phyloP scores from a whole-genome alignment of 2,329 filamentous ascomycete genomes.

The Dactylonectria macrodidyma region DNA sequence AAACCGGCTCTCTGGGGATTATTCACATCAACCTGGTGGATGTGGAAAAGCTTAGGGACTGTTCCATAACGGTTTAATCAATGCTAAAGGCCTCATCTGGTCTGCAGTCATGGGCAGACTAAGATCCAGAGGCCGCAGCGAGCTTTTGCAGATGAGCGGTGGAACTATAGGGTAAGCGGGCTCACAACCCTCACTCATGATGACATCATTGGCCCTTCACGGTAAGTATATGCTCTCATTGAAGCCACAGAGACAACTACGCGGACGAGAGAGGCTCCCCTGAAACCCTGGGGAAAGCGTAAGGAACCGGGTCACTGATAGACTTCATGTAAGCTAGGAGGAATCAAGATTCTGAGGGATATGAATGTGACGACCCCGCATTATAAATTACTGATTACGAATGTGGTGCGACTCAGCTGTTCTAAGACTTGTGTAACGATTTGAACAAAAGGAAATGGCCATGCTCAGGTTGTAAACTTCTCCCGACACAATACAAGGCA shows the following conservation, averaged over 20 bases:
- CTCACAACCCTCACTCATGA: neutral
- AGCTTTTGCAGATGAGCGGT: too few relatives aligned
- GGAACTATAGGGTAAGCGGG: constrained; percentile 4
- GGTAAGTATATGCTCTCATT: neutral
- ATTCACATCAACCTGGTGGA: constrained; percentile 1
- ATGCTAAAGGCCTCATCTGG: neutral
- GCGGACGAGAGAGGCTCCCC: neutral
- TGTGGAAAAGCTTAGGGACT: neutral
- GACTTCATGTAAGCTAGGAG: too few relatives aligned
- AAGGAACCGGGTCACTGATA: too few relatives aligned
- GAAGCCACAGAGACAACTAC: neutral
- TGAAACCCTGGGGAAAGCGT: neutral
- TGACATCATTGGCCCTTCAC: constrained; percentile 13
- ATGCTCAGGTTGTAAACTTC: neutral
- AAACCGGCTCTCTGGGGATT: neutral
- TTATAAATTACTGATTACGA: too few relatives aligned
- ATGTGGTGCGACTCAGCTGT: too few relatives aligned
- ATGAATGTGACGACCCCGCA: too few relatives aligned
- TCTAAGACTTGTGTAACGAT: neutral
- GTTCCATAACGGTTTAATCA: neutral
- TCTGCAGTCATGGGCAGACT: neutral
- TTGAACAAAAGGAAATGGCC: neutral
- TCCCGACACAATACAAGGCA: neutral
- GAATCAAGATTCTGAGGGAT: too few relatives aligned
- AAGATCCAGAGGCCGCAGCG: neutral